Evolutionary conservation across 441 rosid species (phyloP), one percentile per base, ranked within the genome.

Genomic region (Euphorbia celastroides): DNA sequence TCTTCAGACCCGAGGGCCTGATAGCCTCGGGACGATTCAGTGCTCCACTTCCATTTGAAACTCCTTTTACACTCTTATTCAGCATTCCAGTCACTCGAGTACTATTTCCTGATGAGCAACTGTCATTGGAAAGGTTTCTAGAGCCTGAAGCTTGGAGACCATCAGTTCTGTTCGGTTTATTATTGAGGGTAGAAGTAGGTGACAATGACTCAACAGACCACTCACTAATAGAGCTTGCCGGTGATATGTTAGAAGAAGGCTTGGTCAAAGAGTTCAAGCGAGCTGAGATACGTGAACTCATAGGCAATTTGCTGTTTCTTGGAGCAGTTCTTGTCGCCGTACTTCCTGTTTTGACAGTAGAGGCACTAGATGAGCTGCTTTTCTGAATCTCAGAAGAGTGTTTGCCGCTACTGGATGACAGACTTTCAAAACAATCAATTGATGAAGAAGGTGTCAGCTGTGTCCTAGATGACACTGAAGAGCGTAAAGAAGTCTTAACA

Each of bases 1-100:
- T 73, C 25, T 96, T 81, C 57, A 95, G 96, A 66, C 99, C 97
- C n/a, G 98, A 75, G 56, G 96, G 96, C 68, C 82, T 89, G 66
- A 69, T 46, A 34, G 79, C 76, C 75, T 77, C 72, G 62, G 85
- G 78, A 70, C 65, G 69, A 72, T 65, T 69, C 44, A 74, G 66
- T 10, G 74, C 58, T 11, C 81, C 82, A 46, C 69, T 74, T 64
- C 70, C 72, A 42, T 62, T 59, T 25, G 87, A 77, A 76, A 67
- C 78, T 75, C 68, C 70, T 74, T 80, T 85, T 27, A 60, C 48
- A 57, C 57, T 16, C 68, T 66, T 72, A 66, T 70, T 71, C 17
- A 57, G 60, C 41, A 70, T 68, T 66, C 73, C 68, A 57, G 69
- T 60, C 16, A 64, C 74, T 69, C 68, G 80, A 71, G 48, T 60